phyloP scores from a whole-genome alignment of 768 basidiomycete genomes.

The Suillus placidus region DNA sequence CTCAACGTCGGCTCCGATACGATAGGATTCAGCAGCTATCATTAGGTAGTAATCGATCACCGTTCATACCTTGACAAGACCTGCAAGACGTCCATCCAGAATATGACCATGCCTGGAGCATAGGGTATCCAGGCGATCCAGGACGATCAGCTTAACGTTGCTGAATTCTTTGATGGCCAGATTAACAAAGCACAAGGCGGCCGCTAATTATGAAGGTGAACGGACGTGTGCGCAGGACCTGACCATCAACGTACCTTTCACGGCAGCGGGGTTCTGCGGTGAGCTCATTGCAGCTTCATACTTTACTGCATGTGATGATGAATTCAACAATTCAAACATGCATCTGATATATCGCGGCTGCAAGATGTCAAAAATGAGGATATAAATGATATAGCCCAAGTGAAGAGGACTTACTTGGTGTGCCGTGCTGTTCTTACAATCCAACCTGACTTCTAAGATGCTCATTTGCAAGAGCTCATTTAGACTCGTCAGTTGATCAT shows the following conservation, averaged over 20 bases:
- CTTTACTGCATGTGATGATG: constrained; percentile 90
- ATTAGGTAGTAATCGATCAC: neutral
- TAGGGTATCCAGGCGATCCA: constrained; percentile 85
- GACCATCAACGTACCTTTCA: constrained; percentile 68
- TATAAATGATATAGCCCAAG: neutral
- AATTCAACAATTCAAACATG: constrained; percentile 83
- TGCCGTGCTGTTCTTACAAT: constrained; percentile 39
- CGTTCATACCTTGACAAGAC: constrained; percentile 71
- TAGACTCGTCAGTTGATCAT: constrained; percentile 78
- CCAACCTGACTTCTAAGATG: constrained; percentile 90
- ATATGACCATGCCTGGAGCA: constrained; percentile 86
- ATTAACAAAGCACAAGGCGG: constrained; percentile 85
- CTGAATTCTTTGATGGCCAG: constrained; percentile 95
- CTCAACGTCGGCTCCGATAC: constrained; percentile 88
- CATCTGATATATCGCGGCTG: constrained; percentile 92
- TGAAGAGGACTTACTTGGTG: constrained; percentile 62
- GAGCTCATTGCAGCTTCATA: constrained; percentile 95
- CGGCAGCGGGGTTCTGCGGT: constrained; percentile 93
- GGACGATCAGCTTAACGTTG: constrained; percentile 97
- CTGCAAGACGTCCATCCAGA: constrained; percentile 85
- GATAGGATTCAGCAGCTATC: constrained; percentile 4
- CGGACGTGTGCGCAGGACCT: neutral
- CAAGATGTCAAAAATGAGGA: constrained; percentile 12
- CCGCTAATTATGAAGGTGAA: constrained; percentile 52
- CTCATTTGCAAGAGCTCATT: constrained; percentile 96